A percentile compares a stretch with the other conserved stretches of the same genome.
Evolutionary conservation across 345 rosid species (phyloP).

Genomic region (Citrus australasica): DNA sequence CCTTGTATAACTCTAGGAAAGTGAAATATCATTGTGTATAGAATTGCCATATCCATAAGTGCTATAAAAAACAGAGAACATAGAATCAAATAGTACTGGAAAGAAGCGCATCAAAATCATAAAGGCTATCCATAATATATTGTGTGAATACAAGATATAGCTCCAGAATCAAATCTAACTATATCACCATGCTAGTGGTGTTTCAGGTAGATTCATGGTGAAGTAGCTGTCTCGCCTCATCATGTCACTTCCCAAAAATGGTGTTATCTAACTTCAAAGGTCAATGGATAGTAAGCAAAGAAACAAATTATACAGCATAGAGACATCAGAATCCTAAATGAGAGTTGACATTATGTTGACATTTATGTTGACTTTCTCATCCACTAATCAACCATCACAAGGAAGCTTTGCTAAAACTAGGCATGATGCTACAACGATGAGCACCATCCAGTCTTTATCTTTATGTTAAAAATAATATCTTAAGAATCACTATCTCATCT

Average conservation of each 20-base stretch:
- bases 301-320: not conserved
- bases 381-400: not conserved
- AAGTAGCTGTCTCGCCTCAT: not conserved
- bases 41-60: not conserved
- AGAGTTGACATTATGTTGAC: not conserved
- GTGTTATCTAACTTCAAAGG: not conserved
- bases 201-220: not conserved
- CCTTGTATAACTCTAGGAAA: constrained; percentile 16
- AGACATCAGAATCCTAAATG: not conserved
- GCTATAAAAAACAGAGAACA: not conserved
- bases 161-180: not conserved
- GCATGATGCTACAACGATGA: not conserved
- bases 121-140: not conserved
- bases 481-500: too few species aligned
- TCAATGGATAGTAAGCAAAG: not conserved
- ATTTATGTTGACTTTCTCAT: not conserved
- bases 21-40: constrained; percentile 21
- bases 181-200: not conserved
- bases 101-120: not conserved
- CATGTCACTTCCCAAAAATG: not conserved
- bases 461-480: too few species aligned
- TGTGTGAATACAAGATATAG: not conserved
- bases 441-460: too few species aligned
- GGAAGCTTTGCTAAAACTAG: not conserved
- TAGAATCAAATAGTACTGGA: not conserved